Evolutionary conservation across 2,329 filamentous ascomycete genomes (phyloP), one percentile per base, ranked within the genome.

Genomic region (Ophiostoma pallidulum): DNA sequence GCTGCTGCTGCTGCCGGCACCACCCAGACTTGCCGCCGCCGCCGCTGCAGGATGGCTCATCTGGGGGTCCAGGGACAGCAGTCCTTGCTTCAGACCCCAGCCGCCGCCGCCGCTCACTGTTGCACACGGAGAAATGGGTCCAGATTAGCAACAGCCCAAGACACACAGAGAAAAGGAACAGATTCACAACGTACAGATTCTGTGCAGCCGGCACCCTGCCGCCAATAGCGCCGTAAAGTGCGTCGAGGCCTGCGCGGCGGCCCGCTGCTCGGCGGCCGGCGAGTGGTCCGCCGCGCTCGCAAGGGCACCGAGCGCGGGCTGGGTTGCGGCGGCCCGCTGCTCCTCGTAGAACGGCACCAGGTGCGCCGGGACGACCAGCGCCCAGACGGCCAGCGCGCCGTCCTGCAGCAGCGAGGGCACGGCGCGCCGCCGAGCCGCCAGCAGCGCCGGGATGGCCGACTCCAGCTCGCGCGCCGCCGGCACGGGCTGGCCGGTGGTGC

Each of bases 51-150:
- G 66, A 56, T 77, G 75, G 18, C 62, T 69, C 14, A 69, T 73
- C 54, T 86, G 75, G 4, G 87, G 85, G 58, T 92, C 86, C 4
- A 94, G 71, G 6, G 86, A 87, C 3, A 94, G 67, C 0, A 94
- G 67, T 0, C 87, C 87, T 57, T 84, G 80, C 61, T 91, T 92
- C 48, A 76, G 70, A 14, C 87, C 87, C 87, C 87, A 94, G 18
- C 87, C 87, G 36, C 87, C 87, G 39, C 87, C 87, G 4, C 87
- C 87, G 57, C 85, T 89, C 53, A 90, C 77, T 73, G 37, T 12
- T n/a, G n/a, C n/a, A n/a, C n/a, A n/a, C n/a, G n/a, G n/a, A n/a
- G n/a, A n/a, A n/a, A n/a, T n/a, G n/a, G n/a, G n/a, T n/a, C n/a
- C n/a, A n/a, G n/a, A n/a, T n/a, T n/a, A n/a, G n/a, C n/a, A n/a